Evolutionary conservation across 176 grass and related monocot genomes (phyloP), one percentile per base, ranked within the genome.

Genomic region (Rhynchospora breviuscula): DNA sequence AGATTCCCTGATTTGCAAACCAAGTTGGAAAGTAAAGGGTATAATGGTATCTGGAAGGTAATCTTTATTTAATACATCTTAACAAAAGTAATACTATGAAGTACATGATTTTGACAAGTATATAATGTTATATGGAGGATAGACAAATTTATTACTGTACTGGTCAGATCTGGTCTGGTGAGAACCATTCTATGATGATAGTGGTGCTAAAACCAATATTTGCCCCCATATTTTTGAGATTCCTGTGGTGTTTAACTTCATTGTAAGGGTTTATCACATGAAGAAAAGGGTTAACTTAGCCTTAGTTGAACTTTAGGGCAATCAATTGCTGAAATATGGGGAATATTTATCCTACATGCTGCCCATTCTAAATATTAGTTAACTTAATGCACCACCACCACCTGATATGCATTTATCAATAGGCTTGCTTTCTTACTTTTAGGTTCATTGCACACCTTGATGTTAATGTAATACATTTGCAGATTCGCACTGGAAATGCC

Each of bases 401-500:
- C 31, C 25, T 48, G 17, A 35, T 52, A 81, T 31, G 47, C 43
- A 47, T 63, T 45, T 44, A 8, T 46, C 0, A 12, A 61, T 44
- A 47, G 18, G 17, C 63, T 47, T 40, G 17, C 63, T 63, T 63
- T 43, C 78, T 59, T 60, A 80, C 23, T 33, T 84, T 67, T 52
- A 48, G 40, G 6, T 72, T 35, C 25, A 59, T 73, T 31, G 52
- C 62, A 26, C 10, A 53, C 51, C 10, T 59, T 54, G n/a, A 73
- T 71, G 59, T 48, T 65, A 23, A 66, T 40, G 59, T 84, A 26
- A 78, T 84, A 31, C 45, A 63, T 67, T 84, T 74, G 67, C 88
- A 95, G 95, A 93, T 90, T 83, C 91, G 95, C 10, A 98, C 92
- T 80, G 92, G 95, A 90, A 89, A 86, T 86, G 92, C 91, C 78